A percentile compares a stretch with the other conserved stretches of the same genome.
Evolutionary conservation across 176 grass and related monocot genomes (phyloP).

Genomic region (Poa annua): DNA sequence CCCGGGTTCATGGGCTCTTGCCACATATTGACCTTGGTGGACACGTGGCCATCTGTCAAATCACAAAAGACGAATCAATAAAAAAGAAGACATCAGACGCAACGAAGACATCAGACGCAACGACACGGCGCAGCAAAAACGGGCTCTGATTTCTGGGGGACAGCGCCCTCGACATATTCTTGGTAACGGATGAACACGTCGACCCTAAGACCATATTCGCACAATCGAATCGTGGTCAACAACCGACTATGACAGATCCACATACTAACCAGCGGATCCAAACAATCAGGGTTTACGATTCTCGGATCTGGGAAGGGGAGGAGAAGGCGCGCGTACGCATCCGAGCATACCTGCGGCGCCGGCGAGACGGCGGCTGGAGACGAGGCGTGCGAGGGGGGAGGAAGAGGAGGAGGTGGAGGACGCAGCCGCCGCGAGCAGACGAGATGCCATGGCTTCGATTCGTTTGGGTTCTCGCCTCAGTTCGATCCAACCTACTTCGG

Average conservation of each 20-base stretch:
- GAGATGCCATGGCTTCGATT: constrained; percentile 50
- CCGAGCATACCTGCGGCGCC: constrained; percentile 45
- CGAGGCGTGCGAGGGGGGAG: constrained; percentile 39
- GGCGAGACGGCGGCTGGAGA: constrained; percentile 51
- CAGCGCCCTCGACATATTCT: neutral
- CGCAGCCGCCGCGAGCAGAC: constrained; percentile 55
- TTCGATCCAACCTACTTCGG: neutral
- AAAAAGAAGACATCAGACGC: neutral
- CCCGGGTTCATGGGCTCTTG: constrained; percentile 54
- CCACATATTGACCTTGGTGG: constrained; percentile 54
- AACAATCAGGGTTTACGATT: neutral
- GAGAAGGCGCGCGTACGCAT: neutral
- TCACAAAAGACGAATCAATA: constrained; percentile 19
- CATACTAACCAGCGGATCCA: constrained; percentile 16
- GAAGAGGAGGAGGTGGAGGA: constrained; percentile 30
- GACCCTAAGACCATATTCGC: neutral
- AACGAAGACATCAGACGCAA: neutral
- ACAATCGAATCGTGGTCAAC: neutral
- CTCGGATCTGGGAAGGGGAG: constrained; percentile 36
- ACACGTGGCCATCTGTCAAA: constrained; percentile 49
- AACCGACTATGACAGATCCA: neutral
- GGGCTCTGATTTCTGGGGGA: neutral
- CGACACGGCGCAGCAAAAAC: neutral
- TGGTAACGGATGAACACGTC: constrained; percentile 1
- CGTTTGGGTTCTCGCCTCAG: neutral